Evolutionary conservation across 805 yeast species (phyloP), one percentile per base, ranked within the genome.

Genomic region (Saccharomycopsis javanensis): DNA sequence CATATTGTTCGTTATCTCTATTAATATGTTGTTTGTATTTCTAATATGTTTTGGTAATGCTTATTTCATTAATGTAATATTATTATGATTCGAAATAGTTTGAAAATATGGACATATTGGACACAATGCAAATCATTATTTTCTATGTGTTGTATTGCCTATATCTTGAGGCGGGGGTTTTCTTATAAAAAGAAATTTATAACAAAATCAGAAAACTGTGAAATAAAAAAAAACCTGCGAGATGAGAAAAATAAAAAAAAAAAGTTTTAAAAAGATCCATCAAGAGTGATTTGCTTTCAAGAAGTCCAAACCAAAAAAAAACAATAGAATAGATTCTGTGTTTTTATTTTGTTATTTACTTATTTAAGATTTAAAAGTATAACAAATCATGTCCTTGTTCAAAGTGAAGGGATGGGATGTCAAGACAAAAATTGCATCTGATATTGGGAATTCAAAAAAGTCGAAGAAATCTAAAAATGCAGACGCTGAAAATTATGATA

Each of bases 401-500:
- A 78, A 84, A 67, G 90, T 86, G 20, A 88, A 82, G 55, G 96
- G 95, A 16, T 88, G 96, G 96, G 77, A 83, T 62, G 67, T 88
- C 55, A 79, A 81, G 62, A 66, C 74, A 57, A 74, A 78, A 50
- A 80, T 86, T 13, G 81, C 77, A 1, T 67, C 72, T 46, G 82
- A 78, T 30, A 75, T 75, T 1, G 65, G 67, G 5, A 66, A 62
- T 62, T 33, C 68, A 68, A 57, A 68, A 67, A 59, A 61, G 64
- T 18, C 64, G 66, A 64, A 61, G 60, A 66, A 63, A 53, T 56
- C 56, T 46, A 61, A 64, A 54, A 60, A 8, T 1, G 66, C 72
- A 46, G 81, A 78, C 28, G 75, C 76, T 1, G 62, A 64, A 4
- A 65, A 59, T 23, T 61, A 61, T 35, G 66, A 67, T 55, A 66